A percentile compares a stretch with the other conserved stretches of the same genome.
phyloP scores from a whole-genome alignment of 2,329 filamentous ascomycete species.

The Fusarium torreyae region DNA sequence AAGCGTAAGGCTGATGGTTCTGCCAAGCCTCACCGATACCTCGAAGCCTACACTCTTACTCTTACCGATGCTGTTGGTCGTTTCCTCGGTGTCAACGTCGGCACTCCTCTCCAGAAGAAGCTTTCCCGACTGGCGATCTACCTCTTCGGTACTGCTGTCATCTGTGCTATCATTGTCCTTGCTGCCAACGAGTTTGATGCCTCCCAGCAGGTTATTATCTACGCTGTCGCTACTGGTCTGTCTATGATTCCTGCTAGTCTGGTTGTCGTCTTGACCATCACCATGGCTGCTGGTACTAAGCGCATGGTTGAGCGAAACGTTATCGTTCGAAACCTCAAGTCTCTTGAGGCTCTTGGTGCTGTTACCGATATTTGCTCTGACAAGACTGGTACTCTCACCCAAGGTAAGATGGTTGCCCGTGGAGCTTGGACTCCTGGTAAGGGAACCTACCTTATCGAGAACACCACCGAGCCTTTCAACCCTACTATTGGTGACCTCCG shows the following conservation, averaged over 20 bases:
- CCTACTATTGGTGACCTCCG: conserved; percentile 67
- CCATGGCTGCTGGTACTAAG: conserved; percentile 69
- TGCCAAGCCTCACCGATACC: conserved; percentile 67
- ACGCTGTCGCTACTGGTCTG: conserved; percentile 63
- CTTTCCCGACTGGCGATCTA: conserved; percentile 77
- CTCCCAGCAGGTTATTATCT: conserved; percentile 72
- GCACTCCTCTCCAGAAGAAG: conserved; percentile 79
- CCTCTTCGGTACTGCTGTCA: conserved; percentile 76
- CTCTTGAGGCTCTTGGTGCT: conserved; percentile 72
- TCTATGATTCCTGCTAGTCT: conserved; percentile 68
- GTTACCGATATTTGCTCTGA: conserved; percentile 71
- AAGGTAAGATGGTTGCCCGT: conserved; percentile 75
- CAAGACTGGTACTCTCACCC: conserved; percentile 73
- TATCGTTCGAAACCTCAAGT: conserved; percentile 67
- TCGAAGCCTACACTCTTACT: conserved; percentile 64
- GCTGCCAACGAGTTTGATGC: conserved; percentile 72
- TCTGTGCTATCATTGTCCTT: conserved; percentile 79
- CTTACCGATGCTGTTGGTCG: conserved; percentile 70
- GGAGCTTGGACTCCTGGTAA: conserved; percentile 71
- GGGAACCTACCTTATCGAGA: conserved; percentile 71
- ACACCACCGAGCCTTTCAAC: conserved; percentile 69
- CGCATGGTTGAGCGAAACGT: conserved; percentile 68
- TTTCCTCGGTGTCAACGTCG: conserved; percentile 78
- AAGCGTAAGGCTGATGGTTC: conserved; percentile 68
- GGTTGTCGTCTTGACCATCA: conserved; percentile 70